Conservation (phyloP, 768 basidiomycete species). For the Panellus pusillus region DNA sequence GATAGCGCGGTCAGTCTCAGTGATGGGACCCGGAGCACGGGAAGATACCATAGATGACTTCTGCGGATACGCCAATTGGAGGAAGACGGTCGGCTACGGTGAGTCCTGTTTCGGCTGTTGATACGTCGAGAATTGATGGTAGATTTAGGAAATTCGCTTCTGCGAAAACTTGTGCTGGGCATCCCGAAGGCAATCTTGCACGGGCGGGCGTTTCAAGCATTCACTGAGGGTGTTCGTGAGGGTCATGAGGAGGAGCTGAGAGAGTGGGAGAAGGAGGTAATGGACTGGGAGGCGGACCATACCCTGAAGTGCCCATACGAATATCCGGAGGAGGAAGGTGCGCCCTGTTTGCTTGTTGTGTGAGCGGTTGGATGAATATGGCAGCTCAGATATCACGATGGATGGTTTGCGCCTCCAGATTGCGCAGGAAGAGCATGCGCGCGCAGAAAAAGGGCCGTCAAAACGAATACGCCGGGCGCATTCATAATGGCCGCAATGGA, state of each 20-base stretch:
- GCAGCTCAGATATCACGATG: constrained; percentile 8
- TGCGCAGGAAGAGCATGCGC: constrained; percentile 17
- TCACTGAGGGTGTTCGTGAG: constrained; percentile 14
- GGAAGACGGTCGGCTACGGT: constrained; percentile 22
- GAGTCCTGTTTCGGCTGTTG: not conserved
- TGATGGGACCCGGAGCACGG: constrained; percentile 24
- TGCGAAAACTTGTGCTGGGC: constrained; percentile 7
- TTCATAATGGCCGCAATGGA: constrained; percentile 17
- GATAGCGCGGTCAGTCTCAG: constrained; percentile 11
- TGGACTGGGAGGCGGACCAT: constrained; percentile 18
- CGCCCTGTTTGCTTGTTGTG: not conserved
- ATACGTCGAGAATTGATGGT: not conserved
- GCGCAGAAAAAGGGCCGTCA: not conserved
- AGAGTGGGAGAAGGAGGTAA: constrained; percentile 18
- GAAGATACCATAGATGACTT: constrained; percentile 30
- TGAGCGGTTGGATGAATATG: not conserved
- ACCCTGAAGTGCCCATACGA: constrained; percentile 17
- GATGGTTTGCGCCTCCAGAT: constrained; percentile 10
- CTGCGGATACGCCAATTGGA: constrained; percentile 25
- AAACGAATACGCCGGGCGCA: constrained; percentile 1
- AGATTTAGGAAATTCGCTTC: constrained; percentile 11
- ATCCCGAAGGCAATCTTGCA: constrained; percentile 9
- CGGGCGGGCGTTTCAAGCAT: not conserved
- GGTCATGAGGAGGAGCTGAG: constrained; percentile 2
- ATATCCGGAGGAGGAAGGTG: constrained; percentile 14